These are phyloP conservation scores for Ophiostoma sp. DNA, from an alignment of 2,329 filamentous ascomycete species.

Conservation along the genomic window DNA sequence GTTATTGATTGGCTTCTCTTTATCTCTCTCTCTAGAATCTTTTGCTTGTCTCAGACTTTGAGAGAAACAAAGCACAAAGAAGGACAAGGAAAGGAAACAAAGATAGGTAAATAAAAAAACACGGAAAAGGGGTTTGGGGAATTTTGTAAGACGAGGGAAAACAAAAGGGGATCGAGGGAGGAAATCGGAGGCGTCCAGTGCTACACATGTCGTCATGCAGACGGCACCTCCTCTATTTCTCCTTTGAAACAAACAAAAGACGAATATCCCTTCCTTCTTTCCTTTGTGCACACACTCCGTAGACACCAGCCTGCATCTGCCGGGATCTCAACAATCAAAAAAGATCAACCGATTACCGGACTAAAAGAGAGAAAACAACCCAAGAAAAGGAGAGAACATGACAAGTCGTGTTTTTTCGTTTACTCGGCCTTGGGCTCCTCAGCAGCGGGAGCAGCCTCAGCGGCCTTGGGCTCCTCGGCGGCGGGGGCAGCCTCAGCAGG, in stretches of 20 bases:
- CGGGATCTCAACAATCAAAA: slow-evolving; percentile 38
- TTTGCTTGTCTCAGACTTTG: slow-evolving; percentile 10
- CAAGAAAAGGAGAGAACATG: slow-evolving; percentile 25
- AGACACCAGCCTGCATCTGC: slow-evolving; percentile 53
- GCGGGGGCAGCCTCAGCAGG: slow-evolving; percentile 51
- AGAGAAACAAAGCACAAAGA: slow-evolving; percentile 19
- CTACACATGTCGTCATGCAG: slow-evolving; percentile 20
- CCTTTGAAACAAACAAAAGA: slow-evolving; percentile 21
- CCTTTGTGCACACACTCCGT: slow-evolving; percentile 58
- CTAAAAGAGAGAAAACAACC: slow-evolving; percentile 33
- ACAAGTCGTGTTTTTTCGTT: slow-evolving; percentile 28
- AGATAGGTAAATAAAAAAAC: slow-evolving; percentile 14
- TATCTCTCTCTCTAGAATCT: slow-evolving; percentile 8
- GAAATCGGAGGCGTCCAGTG: slow-evolving; percentile 19
- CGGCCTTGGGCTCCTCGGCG: slow-evolving; percentile 53
- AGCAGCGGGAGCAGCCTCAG: slow-evolving; percentile 43
- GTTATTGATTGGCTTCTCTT: slow-evolving; percentile 11
- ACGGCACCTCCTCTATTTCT: slow-evolving; percentile 20
- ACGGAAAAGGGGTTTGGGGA: slow-evolving; percentile 18
- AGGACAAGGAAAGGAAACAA: slow-evolving; percentile 9
- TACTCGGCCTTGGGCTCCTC: slow-evolving; percentile 69
- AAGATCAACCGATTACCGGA: slow-evolving; percentile 40
- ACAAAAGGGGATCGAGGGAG: slow-evolving; percentile 14
- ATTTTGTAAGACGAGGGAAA: slow-evolving; percentile 20
- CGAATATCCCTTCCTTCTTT: slow-evolving; percentile 37